Evolutionary conservation across 306 rosid species (phyloP).

Genomic region (Prunus salicina): DNA sequence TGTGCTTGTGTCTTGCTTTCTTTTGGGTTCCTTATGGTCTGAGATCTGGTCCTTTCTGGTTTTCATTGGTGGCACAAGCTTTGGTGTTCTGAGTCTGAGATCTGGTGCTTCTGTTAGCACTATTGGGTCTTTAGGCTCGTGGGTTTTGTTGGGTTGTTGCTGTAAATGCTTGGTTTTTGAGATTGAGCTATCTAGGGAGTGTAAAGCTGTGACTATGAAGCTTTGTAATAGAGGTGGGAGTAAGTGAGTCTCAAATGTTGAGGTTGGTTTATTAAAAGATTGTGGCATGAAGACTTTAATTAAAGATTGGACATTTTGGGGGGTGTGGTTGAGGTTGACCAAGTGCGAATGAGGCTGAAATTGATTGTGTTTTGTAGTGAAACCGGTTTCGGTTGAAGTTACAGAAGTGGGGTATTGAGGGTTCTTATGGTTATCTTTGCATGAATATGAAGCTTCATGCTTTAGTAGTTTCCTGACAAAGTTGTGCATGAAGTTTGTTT

Average conservation of each 20-base stretch:
- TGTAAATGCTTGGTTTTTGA: slow-evolving; percentile 16
- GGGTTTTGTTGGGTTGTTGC: slow-evolving; percentile 31
- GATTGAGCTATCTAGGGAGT: slow-evolving; percentile 22
- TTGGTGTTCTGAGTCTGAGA: slow-evolving; percentile 45
- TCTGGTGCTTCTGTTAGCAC: slow-evolving; percentile 39
- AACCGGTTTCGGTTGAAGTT: slow-evolving; percentile 77
- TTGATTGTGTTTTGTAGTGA: slow-evolving; percentile 47
- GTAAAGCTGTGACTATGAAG: slow-evolving; percentile 7
- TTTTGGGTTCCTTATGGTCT: slow-evolving; percentile 26
- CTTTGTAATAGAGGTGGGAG: not conserved
- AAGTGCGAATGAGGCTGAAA: slow-evolving; percentile 66
- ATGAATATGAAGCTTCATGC: slow-evolving; percentile 18
- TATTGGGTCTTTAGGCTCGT: slow-evolving; percentile 20
- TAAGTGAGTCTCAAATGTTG: slow-evolving; percentile 7
- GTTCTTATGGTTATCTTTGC: slow-evolving; percentile 1
- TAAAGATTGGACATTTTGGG: slow-evolving; percentile 36
- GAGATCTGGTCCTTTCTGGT: slow-evolving; percentile 58
- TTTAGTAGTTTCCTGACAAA: slow-evolving; percentile 14
- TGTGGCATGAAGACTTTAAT: slow-evolving; percentile 34
- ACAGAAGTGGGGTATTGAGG: slow-evolving; percentile 28
- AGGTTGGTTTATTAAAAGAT: slow-evolving; percentile 12
- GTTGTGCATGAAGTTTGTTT: slow-evolving; percentile 12
- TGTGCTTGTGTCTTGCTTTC: slow-evolving; percentile 15
- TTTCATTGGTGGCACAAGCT: slow-evolving; percentile 23
- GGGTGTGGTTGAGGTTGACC: slow-evolving; percentile 40